These are phyloP conservation scores for Globisporangium abappressorium DNA, from an alignment of 352 stramenopile genomes.

Conservation along the genomic window DNA sequence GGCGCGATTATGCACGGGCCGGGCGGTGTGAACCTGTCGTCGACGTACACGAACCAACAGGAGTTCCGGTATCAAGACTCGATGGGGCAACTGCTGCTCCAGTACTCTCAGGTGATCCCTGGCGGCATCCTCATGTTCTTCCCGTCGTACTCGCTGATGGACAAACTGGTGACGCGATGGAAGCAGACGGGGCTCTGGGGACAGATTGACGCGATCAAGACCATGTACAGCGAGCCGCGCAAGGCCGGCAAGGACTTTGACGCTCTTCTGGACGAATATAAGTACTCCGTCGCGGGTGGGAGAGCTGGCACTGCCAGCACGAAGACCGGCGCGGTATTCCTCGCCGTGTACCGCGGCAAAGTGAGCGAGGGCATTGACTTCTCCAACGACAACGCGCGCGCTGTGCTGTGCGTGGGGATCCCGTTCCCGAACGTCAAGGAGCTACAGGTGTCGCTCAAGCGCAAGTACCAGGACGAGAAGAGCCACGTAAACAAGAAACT, in stretches of 20 bases:
- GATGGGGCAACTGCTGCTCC: conserved; percentile 66
- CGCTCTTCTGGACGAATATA: conserved; percentile 71
- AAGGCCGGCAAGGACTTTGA: conserved; percentile 83
- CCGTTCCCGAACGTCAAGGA: conserved; percentile 97
- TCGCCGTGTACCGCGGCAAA: conserved; percentile 98
- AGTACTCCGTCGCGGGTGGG: conserved; percentile 35
- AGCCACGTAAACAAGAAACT: conserved; percentile 53
- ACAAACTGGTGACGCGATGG: conserved; percentile 68
- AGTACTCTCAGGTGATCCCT: conserved; percentile 67
- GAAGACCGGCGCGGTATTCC: conserved; percentile 90
- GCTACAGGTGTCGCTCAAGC: conserved; percentile 80
- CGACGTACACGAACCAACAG: conserved; percentile 82
- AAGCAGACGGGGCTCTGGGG: conserved; percentile 60
- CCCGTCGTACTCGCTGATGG: conserved; percentile 79
- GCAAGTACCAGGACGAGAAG: conserved; percentile 81
- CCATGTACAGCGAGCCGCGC: conserved; percentile 63
- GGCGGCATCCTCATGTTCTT: conserved; percentile 87
- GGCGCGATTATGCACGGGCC: conserved; percentile 68
- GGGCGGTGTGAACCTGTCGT: conserved; percentile 64
- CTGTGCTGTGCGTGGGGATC: conserved; percentile 97
- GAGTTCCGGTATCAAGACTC: conserved; percentile 79
- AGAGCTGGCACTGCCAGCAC: conserved; percentile 6
- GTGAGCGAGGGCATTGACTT: conserved; percentile 99
- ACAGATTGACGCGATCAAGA: conserved; percentile 61
- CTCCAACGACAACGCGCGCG: conserved; percentile 94